Base-by-base conservation (phyloP, 345 rosid genomes). In the Gossypium bickii region DNA sequence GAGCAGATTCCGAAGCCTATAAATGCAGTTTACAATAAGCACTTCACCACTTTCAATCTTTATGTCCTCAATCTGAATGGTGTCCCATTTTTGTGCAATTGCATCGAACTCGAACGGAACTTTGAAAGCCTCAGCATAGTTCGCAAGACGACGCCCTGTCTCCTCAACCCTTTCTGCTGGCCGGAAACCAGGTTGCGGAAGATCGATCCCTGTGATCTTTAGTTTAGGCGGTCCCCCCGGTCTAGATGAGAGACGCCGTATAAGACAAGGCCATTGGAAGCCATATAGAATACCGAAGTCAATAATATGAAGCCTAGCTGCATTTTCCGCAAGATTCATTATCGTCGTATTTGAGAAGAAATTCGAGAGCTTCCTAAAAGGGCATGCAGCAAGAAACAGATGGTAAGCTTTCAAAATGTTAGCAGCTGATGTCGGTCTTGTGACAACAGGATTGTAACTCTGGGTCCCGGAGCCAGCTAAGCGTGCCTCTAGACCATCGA, bases 261-360 rank as follows among this genome's bases (percentile, higher is more conserved):
- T 85, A 34, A 89, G 85, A 80, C 84, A 78, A 68, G 90, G 90
- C 93, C 93, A 87, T 25, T 87, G 93, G 63, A 87, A 89, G 29
- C 89, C 93, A 56, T 89, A 86, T 7, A 79, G 76, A 73, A 87
- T 77, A 51, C 93, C 93, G 20, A 89, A 89, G 75, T 86, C 90
- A 69, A 89, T 71, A 16, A 89, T 82, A 78, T 89, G 93, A 34
- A 89, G 83, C 70, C 79, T 80, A 22, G 76, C 68, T 17, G 82
- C 82, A 52, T 87, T 80, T 75, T 83, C 82, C 9, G 88, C 84
- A 45, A 86, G 66, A 67, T 87, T 84, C 74, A 82, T 63, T 6
- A 86, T 87, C 2, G 90, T 84, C 76, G 41, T 80, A 78, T 89
- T 81, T 10, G 87, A 80, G 78, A 84, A 86, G 83, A 84, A 81